Percentiles rank a stretch among this genome's conserved stretches.
Conservation (phyloP, 805 yeast species). For the Cyberlindnera subsufficiens region DNA sequence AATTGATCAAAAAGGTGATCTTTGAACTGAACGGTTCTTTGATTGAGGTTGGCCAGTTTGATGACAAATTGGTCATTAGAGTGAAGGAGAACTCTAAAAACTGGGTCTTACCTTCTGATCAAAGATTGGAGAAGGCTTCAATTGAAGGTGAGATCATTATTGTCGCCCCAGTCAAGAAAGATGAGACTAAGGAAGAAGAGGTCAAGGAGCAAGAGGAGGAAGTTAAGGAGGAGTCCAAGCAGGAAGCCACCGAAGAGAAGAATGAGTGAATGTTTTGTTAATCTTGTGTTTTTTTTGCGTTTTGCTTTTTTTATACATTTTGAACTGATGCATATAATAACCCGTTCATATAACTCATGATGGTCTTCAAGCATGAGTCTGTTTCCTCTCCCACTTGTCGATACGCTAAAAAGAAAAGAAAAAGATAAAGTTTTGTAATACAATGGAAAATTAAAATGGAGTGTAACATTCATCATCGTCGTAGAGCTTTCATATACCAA, state of each 20-base stretch:
- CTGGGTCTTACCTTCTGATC: conserved; percentile 61
- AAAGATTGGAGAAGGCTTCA: conserved; percentile 40
- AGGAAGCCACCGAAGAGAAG: background rate
- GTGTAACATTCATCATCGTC: no score
- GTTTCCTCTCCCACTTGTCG: no score
- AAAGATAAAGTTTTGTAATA: no score
- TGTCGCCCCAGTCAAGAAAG: conserved; percentile 11
- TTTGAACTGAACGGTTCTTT: conserved; percentile 34
- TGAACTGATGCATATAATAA: no score
- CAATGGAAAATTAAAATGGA: no score
- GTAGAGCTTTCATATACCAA: background rate
- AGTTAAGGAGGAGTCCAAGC: conserved; percentile 10
- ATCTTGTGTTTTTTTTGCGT: no score
- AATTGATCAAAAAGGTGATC: conserved; percentile 49
- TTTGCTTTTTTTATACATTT: no score
- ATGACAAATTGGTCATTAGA: conserved; percentile 52
- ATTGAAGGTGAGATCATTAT: conserved; percentile 31
- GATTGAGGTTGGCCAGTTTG: conserved; percentile 33
- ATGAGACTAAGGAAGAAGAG: conserved; percentile 7
- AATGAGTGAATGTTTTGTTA: no score
- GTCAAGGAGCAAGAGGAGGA: conserved; percentile 17
- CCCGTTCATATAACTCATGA: no score
- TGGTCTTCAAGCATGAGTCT: no score
- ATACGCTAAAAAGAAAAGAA: no score
- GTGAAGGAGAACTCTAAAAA: conserved; percentile 49